Conservation (phyloP, 225 moss, liverwort and hornwort species). For the Lunularia cruciata region DNA sequence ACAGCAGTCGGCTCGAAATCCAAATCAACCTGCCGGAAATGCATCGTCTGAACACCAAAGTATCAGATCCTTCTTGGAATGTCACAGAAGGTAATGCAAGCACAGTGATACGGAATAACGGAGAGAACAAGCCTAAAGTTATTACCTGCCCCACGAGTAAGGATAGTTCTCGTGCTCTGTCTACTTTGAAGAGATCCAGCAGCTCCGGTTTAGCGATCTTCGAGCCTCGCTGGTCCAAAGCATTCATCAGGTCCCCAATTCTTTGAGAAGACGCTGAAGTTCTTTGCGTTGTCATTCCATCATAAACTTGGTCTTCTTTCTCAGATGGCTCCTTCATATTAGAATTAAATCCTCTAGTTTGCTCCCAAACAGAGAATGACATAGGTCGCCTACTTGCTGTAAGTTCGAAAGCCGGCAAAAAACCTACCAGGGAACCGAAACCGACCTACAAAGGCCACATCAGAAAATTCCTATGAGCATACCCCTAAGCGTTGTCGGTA, state of each 20-base stretch:
- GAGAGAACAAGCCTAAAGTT: neutral
- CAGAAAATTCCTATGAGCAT: too few relatives aligned
- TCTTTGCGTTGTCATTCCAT: neutral
- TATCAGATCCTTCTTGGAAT: neutral
- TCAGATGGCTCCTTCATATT: constrained; percentile 10
- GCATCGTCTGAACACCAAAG: too few relatives aligned
- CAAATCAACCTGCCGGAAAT: too few relatives aligned
- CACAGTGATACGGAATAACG: neutral
- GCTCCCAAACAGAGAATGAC: constrained; percentile 60
- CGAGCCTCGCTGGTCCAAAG: constrained; percentile 3
- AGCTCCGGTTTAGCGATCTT: constrained; percentile 19
- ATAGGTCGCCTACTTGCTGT: constrained; percentile 51
- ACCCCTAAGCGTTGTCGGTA: too few relatives aligned
- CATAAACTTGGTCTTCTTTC: neutral
- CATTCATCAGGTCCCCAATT: neutral
- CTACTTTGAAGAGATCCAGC: constrained; percentile 47
- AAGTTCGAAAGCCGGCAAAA: constrained; percentile 66
- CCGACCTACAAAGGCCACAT: constrained; percentile 53
- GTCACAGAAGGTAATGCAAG: neutral
- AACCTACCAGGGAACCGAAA: constrained; percentile 70
- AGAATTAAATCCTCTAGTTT: constrained; percentile 38
- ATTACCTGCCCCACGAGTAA: constrained; percentile 59
- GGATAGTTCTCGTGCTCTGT: constrained; percentile 42
- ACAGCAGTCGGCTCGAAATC: too few relatives aligned
- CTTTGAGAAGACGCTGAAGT: neutral